phyloP scores from a whole-genome alignment of 2,329 filamentous ascomycete genomes.

The Alternaria infectoria region DNA sequence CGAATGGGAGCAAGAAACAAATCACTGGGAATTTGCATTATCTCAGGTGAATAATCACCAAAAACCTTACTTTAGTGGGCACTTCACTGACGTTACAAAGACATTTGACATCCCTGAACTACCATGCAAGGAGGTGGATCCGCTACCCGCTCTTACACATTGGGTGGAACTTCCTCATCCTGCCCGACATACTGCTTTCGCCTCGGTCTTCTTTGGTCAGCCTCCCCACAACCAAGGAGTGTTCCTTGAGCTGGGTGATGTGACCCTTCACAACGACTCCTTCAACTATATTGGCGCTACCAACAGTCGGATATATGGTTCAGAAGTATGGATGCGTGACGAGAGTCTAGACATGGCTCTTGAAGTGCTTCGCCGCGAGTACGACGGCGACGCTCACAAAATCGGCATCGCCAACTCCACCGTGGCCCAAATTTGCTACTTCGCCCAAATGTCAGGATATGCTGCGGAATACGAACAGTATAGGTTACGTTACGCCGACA shows the following conservation, averaged over 20 bases:
- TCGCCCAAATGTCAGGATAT: slow-evolving; percentile 1
- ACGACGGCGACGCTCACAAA: slow-evolving; percentile 5
- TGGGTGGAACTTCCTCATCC: slow-evolving; percentile 9
- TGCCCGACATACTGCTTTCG: slow-evolving; percentile 12
- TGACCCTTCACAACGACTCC: slow-evolving; percentile 17
- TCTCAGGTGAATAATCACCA: neutral
- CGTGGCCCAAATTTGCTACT: slow-evolving; percentile 17
- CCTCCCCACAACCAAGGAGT: slow-evolving; percentile 4
- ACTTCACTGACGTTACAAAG: slow-evolving; percentile 1
- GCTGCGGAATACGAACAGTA: slow-evolving; percentile 12
- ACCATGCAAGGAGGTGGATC: neutral
- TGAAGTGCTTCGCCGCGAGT: slow-evolving; percentile 14
- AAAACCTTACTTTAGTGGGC: neutral
- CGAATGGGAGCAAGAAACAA: neutral
- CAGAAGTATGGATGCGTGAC: slow-evolving; percentile 24
- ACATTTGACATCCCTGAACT: neutral
- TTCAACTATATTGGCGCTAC: slow-evolving; percentile 12
- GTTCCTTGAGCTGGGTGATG: slow-evolving; percentile 22
- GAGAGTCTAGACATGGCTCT: slow-evolving; percentile 28
- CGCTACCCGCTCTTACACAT: neutral
- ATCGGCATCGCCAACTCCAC: slow-evolving; percentile 29
- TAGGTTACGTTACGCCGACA: slow-evolving; percentile 13
- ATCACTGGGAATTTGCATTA: neutral
- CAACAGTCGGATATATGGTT: too few species aligned
- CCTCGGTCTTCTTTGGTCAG: neutral